Base-by-base conservation (phyloP, 2,329 filamentous ascomycete species). In the Ceratocystis smalleyi region DNA sequence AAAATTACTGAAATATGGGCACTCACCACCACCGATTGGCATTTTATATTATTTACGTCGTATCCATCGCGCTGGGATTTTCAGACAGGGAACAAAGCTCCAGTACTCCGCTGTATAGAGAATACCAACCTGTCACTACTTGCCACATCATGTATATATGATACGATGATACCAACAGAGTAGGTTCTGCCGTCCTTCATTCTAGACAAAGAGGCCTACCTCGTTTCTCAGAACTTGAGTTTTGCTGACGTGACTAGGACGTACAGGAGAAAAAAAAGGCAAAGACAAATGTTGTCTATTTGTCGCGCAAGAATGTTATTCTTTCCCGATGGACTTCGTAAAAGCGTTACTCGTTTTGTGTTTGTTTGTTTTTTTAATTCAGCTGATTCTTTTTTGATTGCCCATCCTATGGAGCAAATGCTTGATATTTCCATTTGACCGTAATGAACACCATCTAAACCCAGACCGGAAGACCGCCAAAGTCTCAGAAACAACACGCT, bases 361-460 rank as follows among this genome's bases (percentile, higher is more conserved):
- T 65, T 63, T 43, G 40, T 62, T 64, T 66, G 59, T 66, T 66
- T 66, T 66, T 64, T 66, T 64, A 35, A 66, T 66, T 66, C 65
- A 66, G 65, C 62, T 65, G 64, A 65, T 62, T 65, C 64, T 66
- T 66, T 66, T 65, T 66, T 66, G 61, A 66, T 62, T 63, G 65
- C 65, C 65, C 66, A 66, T 66, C 65, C 66, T 66, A 65, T 66
- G 66, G 66, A 68, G 65, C 55, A 79, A 77, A 81, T 81, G 79
- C 78, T 78, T 77, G 77, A 78, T 77, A 78, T 79, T 79, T 81
- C 79, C 78, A 79, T 65, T 81, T 77, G 80, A 77, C 79, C 78
- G 74, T 79, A 79, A 75, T 81, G 75, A 83, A 83, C 80, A 83
- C 80, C 81, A 74, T 77, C 77, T 78, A 76, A 77, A 75, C 77